Evolutionary conservation across 345 rosid species (phyloP).

Genomic region (Capsella bursapastoris): DNA sequence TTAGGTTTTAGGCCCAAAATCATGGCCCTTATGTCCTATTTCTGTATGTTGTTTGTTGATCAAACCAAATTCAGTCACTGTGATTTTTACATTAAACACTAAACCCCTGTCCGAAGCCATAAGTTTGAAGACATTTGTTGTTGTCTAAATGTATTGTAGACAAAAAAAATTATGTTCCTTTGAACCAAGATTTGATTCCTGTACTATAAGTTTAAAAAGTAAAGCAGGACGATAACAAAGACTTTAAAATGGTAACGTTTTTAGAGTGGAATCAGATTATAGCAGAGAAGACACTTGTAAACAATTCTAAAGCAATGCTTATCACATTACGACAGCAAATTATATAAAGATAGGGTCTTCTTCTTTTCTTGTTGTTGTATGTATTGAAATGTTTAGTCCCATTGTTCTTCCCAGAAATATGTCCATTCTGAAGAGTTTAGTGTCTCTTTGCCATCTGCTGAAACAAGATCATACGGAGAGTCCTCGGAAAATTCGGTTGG

Average conservation of each 20-base stretch:
- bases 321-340: neutral
- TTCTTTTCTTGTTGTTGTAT: conserved; percentile 13
- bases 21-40: too few species aligned
- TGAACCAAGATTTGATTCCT: neutral
- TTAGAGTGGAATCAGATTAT: neutral
- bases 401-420: conserved; percentile 70
- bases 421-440: conserved; percentile 89
- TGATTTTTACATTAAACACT: neutral
- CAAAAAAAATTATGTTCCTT: neutral
- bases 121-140: neutral
- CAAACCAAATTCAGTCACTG: neutral
- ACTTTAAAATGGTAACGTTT: neutral
- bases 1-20: conserved; percentile 12
- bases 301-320: conserved; percentile 18
- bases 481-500: conserved; percentile 82
- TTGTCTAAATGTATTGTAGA: neutral
- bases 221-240: neutral
- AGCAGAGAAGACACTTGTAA: conserved; percentile 13
- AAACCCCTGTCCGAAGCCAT: neutral
- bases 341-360: neutral
- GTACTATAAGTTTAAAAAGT: too few species aligned
- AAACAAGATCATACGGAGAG: conserved; percentile 76
- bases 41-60: too few species aligned
- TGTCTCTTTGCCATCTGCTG: conserved; percentile 76
- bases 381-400: conserved; percentile 58